These are phyloP conservation scores for Ophiostoma populinum DNA, from an alignment of 2,329 filamentous ascomycete species.

Conservation along the genomic window DNA sequence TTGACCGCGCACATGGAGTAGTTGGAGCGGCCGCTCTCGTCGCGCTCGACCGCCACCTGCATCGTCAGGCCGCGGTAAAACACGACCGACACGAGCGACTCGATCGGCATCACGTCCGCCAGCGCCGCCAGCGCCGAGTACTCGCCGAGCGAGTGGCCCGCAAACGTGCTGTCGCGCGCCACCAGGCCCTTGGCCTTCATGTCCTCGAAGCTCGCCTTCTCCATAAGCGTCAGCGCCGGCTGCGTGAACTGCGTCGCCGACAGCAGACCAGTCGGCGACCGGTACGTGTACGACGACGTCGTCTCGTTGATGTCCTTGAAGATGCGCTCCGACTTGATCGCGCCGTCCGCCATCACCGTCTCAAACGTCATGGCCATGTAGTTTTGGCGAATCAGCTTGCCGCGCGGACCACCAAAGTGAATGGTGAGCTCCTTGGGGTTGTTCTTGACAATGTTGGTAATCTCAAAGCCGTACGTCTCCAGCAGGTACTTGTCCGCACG, in stretches of 20 bases:
- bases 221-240: constrained; percentile 93
- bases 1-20: constrained; percentile 99
- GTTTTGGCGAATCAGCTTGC: constrained; percentile 94
- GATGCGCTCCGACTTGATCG: constrained; percentile 95
- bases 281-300: constrained; percentile 92
- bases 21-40: constrained; percentile 82
- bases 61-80: constrained; percentile 98
- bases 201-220: constrained; percentile 98
- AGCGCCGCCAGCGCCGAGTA: constrained; percentile 93
- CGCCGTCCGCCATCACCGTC: constrained; percentile 81
- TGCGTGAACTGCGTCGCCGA: constrained; percentile 98
- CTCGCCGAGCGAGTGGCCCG: constrained; percentile 93
- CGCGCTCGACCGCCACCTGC: constrained; percentile 97
- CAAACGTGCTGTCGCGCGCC: constrained; percentile 90
- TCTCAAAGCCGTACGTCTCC: constrained; percentile 96
- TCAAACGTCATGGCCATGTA: constrained; percentile 99
- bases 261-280: constrained; percentile 81
- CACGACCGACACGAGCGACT: constrained; percentile 92
- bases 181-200: constrained; percentile 96
- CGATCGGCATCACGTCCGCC: constrained; percentile 98
- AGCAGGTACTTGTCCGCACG: constrained; percentile 94
- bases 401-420: constrained; percentile 90
- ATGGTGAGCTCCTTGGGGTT: constrained; percentile 98
- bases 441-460: constrained; percentile 98
- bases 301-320: constrained; percentile 94